Percentiles rank a stretch among this genome's conserved stretches.
phyloP scores from a whole-genome alignment of 768 basidiomycete genomes.

The Strobilomyces dryophilus region DNA sequence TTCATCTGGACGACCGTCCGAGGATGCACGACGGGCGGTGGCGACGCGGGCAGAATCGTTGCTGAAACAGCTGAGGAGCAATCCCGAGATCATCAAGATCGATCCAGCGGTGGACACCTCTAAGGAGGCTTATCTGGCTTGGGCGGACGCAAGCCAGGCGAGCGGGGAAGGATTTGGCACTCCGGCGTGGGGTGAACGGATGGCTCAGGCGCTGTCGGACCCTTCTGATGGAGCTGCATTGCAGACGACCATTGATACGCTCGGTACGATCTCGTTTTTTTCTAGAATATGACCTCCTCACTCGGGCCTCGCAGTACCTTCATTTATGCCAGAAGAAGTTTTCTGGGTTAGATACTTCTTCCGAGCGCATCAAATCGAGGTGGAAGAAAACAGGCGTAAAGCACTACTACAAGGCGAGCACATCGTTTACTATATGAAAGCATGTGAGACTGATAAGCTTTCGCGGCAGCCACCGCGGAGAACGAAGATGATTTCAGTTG shows the following conservation, averaged over 20 bases:
- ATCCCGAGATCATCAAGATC: slow-evolving; percentile 69
- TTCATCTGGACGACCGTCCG: slow-evolving; percentile 28
- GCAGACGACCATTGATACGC: slow-evolving; percentile 45
- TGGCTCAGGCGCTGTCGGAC: slow-evolving; percentile 47
- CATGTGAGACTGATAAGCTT: neutral
- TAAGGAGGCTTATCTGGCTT: slow-evolving; percentile 51
- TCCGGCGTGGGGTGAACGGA: slow-evolving; percentile 51
- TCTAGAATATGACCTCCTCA: slow-evolving; percentile 3
- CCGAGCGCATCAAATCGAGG: slow-evolving; percentile 73
- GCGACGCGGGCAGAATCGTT: slow-evolving; percentile 76
- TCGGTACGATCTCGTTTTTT: slow-evolving; percentile 47
- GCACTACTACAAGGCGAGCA: slow-evolving; percentile 65
- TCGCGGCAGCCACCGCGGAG: slow-evolving; percentile 48
- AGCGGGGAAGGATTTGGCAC: slow-evolving; percentile 47
- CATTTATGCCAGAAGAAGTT: slow-evolving; percentile 51
- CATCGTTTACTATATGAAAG: neutral
- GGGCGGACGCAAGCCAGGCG: slow-evolving; percentile 55
- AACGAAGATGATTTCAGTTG: slow-evolving; percentile 88
- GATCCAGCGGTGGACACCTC: slow-evolving; percentile 69
- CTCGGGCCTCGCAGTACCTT: slow-evolving; percentile 53
- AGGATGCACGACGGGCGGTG: slow-evolving; percentile 49
- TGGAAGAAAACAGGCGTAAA: slow-evolving; percentile 77
- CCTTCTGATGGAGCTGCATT: slow-evolving; percentile 50
- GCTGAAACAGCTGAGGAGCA: slow-evolving; percentile 65
- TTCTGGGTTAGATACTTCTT: slow-evolving; percentile 95